Base-by-base conservation (phyloP, 768 basidiomycete genomes). In the Boletus pseudopeckii region DNA sequence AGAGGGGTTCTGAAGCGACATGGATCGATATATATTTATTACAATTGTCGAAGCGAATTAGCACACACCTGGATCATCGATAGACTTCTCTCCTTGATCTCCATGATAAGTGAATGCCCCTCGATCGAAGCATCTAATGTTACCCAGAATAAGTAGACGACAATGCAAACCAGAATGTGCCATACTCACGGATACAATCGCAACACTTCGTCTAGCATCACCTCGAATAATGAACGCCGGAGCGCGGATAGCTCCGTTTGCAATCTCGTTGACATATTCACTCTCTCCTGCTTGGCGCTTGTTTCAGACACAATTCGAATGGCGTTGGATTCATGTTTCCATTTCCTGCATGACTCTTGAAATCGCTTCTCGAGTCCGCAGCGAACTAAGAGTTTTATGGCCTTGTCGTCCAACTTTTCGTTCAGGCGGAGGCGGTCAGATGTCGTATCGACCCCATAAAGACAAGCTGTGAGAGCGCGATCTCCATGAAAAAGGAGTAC, bases 351-450 rank as follows among this genome's bases (percentile, higher is more conserved):
- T 7, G 50, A 48, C 1, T 18, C 40, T 2, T 52, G 60, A 28
- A 62, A 74, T 8, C 71, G 67, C 22, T 52, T 61, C 7, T 52
- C 41, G 0, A 77, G 65, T 1, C 74, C 76, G 2, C 45, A 34
- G 14, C 17, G 37, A 20, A 71, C 45, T 6, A 77, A 57, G 0
- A 70, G 66, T 7, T 34, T 53, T 0, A 77, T 4, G 0, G 62
- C 62, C 0, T 66, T 61, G 2, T 66, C 67, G 7, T 60, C 56
- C 17, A 74, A 20, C 4, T 56, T 48, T 17, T 67, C 60, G 2
- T 22, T 57, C 17, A 76, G 7, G 8, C 50, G 42, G 15, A 76
- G 51, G 13, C 49, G 47, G 38, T 69, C 69, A 0, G 45, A 56
- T 11, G 18, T 14, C 36, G 73, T 74, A 11, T 13, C 17, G 13